Evolutionary conservation across 176 grass and related monocot species (phyloP).

Genomic region (Bromus sterilis): DNA sequence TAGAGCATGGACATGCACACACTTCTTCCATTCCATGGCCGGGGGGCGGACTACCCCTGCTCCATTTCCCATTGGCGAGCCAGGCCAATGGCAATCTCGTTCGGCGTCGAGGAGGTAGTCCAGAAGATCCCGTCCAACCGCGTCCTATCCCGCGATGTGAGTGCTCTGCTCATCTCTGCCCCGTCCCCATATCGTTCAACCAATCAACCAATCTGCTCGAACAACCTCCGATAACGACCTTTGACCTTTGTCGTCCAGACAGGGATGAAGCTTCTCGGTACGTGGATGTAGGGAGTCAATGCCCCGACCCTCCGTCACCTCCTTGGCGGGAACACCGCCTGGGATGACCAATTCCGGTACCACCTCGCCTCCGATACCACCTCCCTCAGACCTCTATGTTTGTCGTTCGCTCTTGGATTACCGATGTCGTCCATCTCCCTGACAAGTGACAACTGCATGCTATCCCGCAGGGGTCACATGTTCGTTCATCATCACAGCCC

Average conservation of each 20-base stretch:
- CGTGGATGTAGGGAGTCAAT: conserved; percentile 59
- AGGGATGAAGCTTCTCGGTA: conserved; percentile 67
- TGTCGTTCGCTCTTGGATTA: too few species aligned
- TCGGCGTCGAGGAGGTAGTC: conserved; percentile 59
- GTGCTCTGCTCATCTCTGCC: too few species aligned
- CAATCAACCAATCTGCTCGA: not conserved
- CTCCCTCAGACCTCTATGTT: not conserved
- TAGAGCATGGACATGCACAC: too few species aligned
- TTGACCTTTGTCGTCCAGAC: conserved; percentile 23
- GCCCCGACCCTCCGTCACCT: conserved; percentile 48
- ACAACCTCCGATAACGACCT: not conserved
- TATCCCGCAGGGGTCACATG: conserved; percentile 59
- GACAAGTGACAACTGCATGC: too few species aligned
- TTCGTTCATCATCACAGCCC: conserved; percentile 46
- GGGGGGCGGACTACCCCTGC: too few species aligned
- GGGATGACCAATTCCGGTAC: conserved; percentile 31
- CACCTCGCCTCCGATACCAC: too few species aligned
- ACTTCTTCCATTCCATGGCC: too few species aligned
- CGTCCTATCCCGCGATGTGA: conserved; percentile 60
- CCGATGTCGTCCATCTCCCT: not conserved
- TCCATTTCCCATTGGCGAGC: not conserved
- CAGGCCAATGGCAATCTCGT: conserved; percentile 40
- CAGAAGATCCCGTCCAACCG: conserved; percentile 75
- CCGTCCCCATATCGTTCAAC: not conserved
- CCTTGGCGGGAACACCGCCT: conserved; percentile 49